Base-by-base conservation (phyloP, 352 stramenopile genomes). In the Globisporangium cederbergense region DNA sequence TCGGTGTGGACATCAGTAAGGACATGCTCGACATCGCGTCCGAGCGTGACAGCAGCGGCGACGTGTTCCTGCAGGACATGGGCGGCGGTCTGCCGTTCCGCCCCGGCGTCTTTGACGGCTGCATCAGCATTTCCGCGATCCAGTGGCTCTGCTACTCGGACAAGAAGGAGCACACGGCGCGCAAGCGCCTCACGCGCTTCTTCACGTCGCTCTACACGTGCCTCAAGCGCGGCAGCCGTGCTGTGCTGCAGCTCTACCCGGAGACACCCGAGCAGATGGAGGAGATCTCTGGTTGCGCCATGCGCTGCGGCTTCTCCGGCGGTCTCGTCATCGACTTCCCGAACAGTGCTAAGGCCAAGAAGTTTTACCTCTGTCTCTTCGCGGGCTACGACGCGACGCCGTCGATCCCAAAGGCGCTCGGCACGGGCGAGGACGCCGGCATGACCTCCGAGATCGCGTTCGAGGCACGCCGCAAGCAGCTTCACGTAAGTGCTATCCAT, bases 111-210 rank as follows among this genome's bases (percentile, higher is more conserved):
- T 99, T 99, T 68, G 98, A 99, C 72, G 98, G 97, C 20, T 98
- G 91, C 71, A 99, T 99, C 77, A 99, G 96, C 66, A 99, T 99
- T 66, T 99, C 97, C 14, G 98, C 98, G n/a, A 75, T 99, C 30
- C 98, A 99, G 80, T 99, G 98, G 98, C 88, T 99, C 22, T 99
- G 98, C 74, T 99, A 99, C 79, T 98, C 96, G 63, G 98, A 99
- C 77, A 97, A 96, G 61, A 98, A 97, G 61, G 85, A 97, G 57
- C 97, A 99, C 76, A 97, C 87, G 45, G 84, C 87, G 43, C 79
- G 97, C 61, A 93, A 94, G 68, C 92, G 97, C 34, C 81, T 99
- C 18, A 97, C 89, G 56, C 89, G 96, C 28, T 99, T 99, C 78
- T 99, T 99, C 78, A 97, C 91, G 46, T 97, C 90, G 53, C 81